These are phyloP conservation scores for Phlyctochytrium bullatum DNA, from an alignment of 192 early-diverging fungal genomes.

Conservation along the genomic window DNA sequence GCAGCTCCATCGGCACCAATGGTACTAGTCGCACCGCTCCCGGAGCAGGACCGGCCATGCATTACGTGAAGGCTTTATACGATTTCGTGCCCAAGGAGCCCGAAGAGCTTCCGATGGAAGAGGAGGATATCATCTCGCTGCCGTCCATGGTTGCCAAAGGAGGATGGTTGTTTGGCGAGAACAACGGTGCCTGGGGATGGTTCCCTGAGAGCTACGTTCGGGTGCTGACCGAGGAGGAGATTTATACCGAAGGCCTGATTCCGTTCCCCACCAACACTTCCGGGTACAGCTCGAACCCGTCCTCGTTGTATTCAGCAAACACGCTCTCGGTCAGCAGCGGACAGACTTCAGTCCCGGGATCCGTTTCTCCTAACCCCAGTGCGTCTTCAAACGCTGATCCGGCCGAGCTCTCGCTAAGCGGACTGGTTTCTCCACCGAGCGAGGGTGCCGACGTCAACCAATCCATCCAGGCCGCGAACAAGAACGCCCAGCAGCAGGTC, in stretches of 20 bases:
- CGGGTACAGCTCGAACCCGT: no score
- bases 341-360: background rate
- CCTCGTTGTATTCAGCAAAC: no score
- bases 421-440: background rate
- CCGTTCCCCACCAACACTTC: background rate
- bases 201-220: slow-evolving; percentile 38
- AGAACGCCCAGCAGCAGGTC: background rate
- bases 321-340: background rate
- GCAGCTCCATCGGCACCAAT: background rate
- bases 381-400: background rate
- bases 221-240: slow-evolving; percentile 32
- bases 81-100: slow-evolving; percentile 37
- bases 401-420: no score
- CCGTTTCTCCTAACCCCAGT: background rate
- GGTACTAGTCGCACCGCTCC: background rate
- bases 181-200: slow-evolving; percentile 39
- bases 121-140: slow-evolving; percentile 38
- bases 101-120: slow-evolving; percentile 37
- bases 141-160: slow-evolving; percentile 2
- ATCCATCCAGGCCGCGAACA: background rate
- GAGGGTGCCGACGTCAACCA: background rate
- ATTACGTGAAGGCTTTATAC: slow-evolving; percentile 39
- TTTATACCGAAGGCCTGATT: background rate
- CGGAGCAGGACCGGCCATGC: background rate
- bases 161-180: slow-evolving; percentile 43